These are phyloP conservation scores for Arabidopsis hybrid DNA, from an alignment of 441 rosid species.

Conservation along the genomic window DNA sequence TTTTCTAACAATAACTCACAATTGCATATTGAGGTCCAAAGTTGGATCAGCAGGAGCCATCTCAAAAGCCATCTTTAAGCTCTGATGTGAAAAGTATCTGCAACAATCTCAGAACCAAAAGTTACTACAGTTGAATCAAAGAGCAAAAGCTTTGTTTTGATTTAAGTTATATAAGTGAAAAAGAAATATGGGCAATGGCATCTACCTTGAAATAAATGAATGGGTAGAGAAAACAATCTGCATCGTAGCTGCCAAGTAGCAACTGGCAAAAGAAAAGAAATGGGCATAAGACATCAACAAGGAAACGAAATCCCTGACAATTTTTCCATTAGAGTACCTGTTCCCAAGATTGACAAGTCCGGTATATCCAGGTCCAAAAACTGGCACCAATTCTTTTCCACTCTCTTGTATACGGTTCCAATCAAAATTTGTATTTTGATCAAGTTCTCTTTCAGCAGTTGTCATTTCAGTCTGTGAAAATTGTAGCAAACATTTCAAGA, in stretches of 20 bases:
- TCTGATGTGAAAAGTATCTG: slow-evolving; percentile 76
- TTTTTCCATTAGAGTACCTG: slow-evolving; percentile 58
- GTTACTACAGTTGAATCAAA: slow-evolving; percentile 23
- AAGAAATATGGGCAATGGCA: slow-evolving; percentile 26
- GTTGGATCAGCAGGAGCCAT: slow-evolving; percentile 98
- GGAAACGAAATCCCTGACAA: slow-evolving; percentile 22
- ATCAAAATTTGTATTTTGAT: slow-evolving; percentile 94
- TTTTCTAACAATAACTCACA: slow-evolving; percentile 63
- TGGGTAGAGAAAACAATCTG: slow-evolving; percentile 88
- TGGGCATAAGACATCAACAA: slow-evolving; percentile 27
- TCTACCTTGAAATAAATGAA: slow-evolving; percentile 72
- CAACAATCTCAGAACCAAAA: slow-evolving; percentile 35
- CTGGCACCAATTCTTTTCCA: slow-evolving; percentile 81
- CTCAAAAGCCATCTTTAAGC: slow-evolving; percentile 78
- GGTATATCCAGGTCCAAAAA: slow-evolving; percentile 94
- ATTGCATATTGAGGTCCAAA: slow-evolving; percentile 90
- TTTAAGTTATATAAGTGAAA: slow-evolving; percentile 14
- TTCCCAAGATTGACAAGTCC: slow-evolving; percentile 97
- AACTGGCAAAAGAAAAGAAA: slow-evolving; percentile 59
- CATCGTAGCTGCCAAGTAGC: slow-evolving; percentile 99
- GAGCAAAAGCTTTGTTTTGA: background rate
- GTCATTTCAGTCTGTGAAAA: slow-evolving; percentile 92
- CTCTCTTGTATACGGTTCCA: slow-evolving; percentile 99
- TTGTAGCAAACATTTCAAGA: slow-evolving; percentile 30
- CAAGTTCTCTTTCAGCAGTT: slow-evolving; percentile 98